Evolutionary conservation across 345 rosid genomes (phyloP).

Genomic region (Ailanthus altissimus): DNA sequence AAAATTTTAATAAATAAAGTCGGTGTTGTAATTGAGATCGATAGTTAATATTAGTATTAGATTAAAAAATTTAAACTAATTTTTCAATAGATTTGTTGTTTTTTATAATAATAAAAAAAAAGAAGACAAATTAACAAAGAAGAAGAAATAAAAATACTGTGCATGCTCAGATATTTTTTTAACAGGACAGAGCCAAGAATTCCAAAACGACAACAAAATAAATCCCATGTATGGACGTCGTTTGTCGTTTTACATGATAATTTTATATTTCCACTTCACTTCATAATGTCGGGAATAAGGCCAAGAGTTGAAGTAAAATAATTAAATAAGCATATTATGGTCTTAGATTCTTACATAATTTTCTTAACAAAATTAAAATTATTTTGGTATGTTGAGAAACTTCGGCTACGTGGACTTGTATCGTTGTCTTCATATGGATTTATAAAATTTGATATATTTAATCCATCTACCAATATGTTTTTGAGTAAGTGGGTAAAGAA

Average conservation of each 20-base stretch:
- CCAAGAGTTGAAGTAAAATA: neutral
- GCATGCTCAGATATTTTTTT: neutral
- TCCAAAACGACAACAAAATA: conserved; percentile 26
- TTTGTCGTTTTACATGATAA: conserved; percentile 13
- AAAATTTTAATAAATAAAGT: no score
- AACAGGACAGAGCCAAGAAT: conserved; percentile 29
- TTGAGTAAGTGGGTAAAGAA: conserved; percentile 4
- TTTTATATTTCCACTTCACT: neutral
- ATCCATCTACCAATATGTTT: neutral
- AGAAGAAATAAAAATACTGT: no score
- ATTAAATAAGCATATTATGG: neutral
- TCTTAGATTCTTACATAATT: neutral
- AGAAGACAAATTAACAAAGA: no score
- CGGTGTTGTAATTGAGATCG: no score
- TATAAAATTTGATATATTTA: neutral
- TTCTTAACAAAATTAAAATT: neutral
- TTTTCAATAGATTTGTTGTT: no score
- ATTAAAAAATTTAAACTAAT: no score
- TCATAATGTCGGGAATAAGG: conserved; percentile 5
- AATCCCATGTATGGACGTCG: conserved; percentile 1
- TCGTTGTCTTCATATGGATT: conserved; percentile 6
- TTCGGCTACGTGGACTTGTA: conserved; percentile 14
- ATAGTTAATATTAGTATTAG: no score
- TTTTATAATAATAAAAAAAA: no score
- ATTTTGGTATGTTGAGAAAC: conserved; percentile 12